Percentiles rank a stretch among this genome's conserved stretches.
Evolutionary conservation across 352 stramenopile genomes (phyloP).

Genomic region (Globisporangium emineosum): DNA sequence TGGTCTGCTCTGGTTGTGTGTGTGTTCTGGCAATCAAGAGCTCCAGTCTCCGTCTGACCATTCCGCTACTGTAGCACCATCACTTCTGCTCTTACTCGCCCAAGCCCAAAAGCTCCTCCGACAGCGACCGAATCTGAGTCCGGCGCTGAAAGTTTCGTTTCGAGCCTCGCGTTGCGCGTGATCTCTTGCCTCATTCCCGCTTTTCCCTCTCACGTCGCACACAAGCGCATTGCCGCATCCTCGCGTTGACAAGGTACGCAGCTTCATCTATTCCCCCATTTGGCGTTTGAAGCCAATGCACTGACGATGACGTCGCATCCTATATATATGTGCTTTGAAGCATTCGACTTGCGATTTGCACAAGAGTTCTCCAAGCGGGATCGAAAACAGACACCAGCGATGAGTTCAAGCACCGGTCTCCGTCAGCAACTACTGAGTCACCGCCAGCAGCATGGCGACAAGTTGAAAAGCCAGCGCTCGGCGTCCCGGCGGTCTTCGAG

Average conservation of each 20-base stretch:
- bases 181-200: slow-evolving; percentile 1
- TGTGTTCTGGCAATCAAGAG: background rate
- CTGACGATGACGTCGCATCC: background rate
- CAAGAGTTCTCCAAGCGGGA: background rate
- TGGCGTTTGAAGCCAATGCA: background rate
- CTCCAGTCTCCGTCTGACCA: background rate
- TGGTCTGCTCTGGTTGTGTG: background rate
- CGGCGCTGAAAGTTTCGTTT: background rate
- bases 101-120: background rate
- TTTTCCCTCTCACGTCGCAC: background rate
- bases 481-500: background rate
- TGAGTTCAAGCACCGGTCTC: slow-evolving; percentile 4
- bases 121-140: background rate
- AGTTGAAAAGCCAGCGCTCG: slow-evolving; percentile 3
- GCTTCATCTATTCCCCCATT: too few species aligned
- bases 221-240: background rate
- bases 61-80: background rate
- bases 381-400: background rate
- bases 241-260: background rate
- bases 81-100: background rate
- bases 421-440: background rate
- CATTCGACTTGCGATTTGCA: background rate
- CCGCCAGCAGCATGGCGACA: background rate
- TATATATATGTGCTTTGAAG: background rate
- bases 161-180: background rate